These are phyloP conservation scores for Entomortierella beljakovae DNA, from an alignment of 192 early-diverging fungal genomes.

Conservation along the genomic window DNA sequence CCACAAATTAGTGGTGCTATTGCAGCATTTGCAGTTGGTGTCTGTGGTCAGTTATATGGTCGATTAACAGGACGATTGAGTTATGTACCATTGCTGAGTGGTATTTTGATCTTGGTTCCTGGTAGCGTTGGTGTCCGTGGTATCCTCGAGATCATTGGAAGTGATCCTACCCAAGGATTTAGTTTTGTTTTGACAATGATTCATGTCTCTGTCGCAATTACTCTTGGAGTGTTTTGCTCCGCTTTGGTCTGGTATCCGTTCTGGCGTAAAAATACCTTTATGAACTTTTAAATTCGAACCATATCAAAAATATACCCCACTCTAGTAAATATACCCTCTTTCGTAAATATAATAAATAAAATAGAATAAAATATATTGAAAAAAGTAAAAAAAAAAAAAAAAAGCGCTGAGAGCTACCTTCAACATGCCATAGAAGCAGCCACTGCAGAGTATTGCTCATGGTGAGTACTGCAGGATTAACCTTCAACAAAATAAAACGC, in stretches of 20 bases:
- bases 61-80: constrained; percentile 49
- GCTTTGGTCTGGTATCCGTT: constrained; percentile 51
- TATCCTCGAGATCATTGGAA: constrained; percentile 46
- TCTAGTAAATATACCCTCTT: neutral
- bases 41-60: constrained; percentile 54
- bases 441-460: too few species aligned
- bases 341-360: neutral
- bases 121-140: constrained; percentile 55
- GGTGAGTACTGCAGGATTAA: too few species aligned
- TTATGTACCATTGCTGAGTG: constrained; percentile 56
- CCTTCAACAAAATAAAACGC: too few species aligned
- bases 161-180: constrained; percentile 40
- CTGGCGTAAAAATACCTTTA: constrained; percentile 50
- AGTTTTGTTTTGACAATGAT: constrained; percentile 57
- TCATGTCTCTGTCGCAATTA: constrained; percentile 46
- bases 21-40: constrained; percentile 52
- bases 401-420: neutral
- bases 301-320: neutral
- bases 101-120: constrained; percentile 54
- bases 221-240: constrained; percentile 53
- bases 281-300: constrained; percentile 41
- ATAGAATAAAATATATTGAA: neutral
- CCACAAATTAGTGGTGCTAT: constrained; percentile 33
- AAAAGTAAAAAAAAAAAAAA: neutral
- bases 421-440: too few species aligned